Percentiles rank a stretch among this genome's conserved stretches.
These are phyloP conservation scores for Paecilomyces sp. DNA, from an alignment of 2,329 filamentous ascomycete species.

Conservation along the genomic window DNA sequence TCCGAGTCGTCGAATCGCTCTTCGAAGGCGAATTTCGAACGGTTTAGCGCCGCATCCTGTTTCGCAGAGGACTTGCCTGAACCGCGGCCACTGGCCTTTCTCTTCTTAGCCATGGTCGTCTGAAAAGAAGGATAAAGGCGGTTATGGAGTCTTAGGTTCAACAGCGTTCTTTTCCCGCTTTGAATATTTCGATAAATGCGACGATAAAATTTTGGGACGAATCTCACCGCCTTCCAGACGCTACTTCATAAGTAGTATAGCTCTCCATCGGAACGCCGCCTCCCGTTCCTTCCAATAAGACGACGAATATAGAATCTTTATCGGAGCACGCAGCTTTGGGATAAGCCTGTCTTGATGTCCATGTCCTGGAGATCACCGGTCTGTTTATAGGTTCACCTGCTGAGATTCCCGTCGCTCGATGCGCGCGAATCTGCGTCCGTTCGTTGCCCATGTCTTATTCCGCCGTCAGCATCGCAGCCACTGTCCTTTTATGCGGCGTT, in stretches of 20 bases:
- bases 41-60: constrained; percentile 19
- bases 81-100: constrained; percentile 57
- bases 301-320: constrained; percentile 5
- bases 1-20: constrained; percentile 89
- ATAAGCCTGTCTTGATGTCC: neutral
- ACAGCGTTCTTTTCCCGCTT: neutral
- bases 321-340: constrained; percentile 11
- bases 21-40: constrained; percentile 31
- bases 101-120: constrained; percentile 49
- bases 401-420: neutral
- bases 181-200: neutral
- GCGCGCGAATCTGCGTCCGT: constrained; percentile 1
- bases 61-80: constrained; percentile 27
- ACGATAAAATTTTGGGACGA: constrained; percentile 3
- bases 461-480: constrained; percentile 19
- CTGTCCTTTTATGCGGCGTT: constrained; percentile 22
- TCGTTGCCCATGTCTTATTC: constrained; percentile 14
- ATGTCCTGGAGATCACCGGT: neutral
- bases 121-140: constrained; percentile 1
- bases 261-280: neutral
- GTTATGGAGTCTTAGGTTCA: neutral
- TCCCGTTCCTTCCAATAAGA: constrained; percentile 1
- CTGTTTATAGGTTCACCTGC: neutral
- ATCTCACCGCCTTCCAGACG: constrained; percentile 2
- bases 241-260: neutral